Percentiles rank a stretch among this genome's conserved stretches.
These are phyloP conservation scores for Thymus mandschuricus DNA, from an alignment of 257 asterid species.

Conservation along the genomic window DNA sequence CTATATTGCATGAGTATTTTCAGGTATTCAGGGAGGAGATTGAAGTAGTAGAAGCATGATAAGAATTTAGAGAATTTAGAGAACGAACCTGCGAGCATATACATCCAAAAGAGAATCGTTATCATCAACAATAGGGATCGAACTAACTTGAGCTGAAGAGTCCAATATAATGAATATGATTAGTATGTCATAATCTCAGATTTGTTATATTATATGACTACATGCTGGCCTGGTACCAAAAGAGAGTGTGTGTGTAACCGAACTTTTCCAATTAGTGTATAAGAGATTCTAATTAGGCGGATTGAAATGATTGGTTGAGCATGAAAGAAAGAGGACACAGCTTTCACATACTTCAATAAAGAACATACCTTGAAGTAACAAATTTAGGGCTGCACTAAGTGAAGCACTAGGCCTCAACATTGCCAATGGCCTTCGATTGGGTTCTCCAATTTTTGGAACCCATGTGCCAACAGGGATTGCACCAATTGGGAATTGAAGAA, in stretches of 20 bases:
- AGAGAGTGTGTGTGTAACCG: neutral
- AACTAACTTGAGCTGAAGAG: slow-evolving; percentile 84
- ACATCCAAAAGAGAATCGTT: slow-evolving; percentile 85
- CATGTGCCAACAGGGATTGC: slow-evolving; percentile 83
- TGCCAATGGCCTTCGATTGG: slow-evolving; percentile 75
- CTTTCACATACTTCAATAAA: neutral
- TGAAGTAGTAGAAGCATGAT: slow-evolving; percentile 5
- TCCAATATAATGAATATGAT: slow-evolving; percentile 22
- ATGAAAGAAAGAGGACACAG: slow-evolving; percentile 3
- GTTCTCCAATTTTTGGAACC: slow-evolving; percentile 86
- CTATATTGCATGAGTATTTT: slow-evolving; percentile 16
- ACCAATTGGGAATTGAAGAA: slow-evolving; percentile 71
- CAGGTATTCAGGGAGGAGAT: neutral
- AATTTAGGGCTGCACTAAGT: slow-evolving; percentile 73
- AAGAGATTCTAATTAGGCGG: neutral
- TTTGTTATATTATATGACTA: slow-evolving; percentile 11
- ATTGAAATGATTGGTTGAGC: neutral
- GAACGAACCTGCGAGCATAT: slow-evolving; percentile 79
- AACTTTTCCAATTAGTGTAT: neutral
- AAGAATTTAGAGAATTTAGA: slow-evolving; percentile 22
- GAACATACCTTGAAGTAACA: slow-evolving; percentile 77
- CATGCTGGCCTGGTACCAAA: neutral
- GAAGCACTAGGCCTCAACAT: slow-evolving; percentile 84
- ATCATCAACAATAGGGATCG: slow-evolving; percentile 92
- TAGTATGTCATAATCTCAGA: slow-evolving; percentile 16